Base-by-base conservation (phyloP, 2,329 filamentous ascomycete species). In the Dothideomycetes sp. region DNA sequence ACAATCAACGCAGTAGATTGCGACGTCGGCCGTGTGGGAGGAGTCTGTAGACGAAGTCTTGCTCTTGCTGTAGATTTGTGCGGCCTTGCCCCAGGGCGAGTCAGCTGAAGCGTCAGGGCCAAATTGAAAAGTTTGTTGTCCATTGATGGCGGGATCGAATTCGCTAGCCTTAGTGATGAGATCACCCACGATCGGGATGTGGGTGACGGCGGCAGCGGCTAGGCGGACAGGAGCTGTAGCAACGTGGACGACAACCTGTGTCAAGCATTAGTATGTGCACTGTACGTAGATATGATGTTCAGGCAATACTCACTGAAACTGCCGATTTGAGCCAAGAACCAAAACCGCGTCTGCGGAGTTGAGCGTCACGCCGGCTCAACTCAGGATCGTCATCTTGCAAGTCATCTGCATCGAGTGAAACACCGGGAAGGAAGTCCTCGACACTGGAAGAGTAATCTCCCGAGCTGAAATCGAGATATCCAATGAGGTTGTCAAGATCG, bases 31-130 rank as follows among this genome's bases (percentile, higher is more conserved):
- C 7, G 22, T 27, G 19, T 11, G 19, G 11, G 4, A 15, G 3
- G 31, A 18, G 3, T 19, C 22, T 4, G 9, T 15, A 11, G 14
- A 24, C 10, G 37, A 40, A 2, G 37, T 30, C 22, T 39, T 34
- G 11, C 14, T 30, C 19, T 40, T 40, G 2, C 31, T 17, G 33
- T 31, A 41, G 17, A 41, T 36, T 5, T 36, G 14, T 16, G 34
- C 17, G 2, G 38, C 38, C 7, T 41, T 36, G 5, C 38, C 38
- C 38, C 38, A 41, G 4, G 38, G 38, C n/a, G 33, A 39, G 16
- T 34, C 37, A 9, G 31, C 31, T 15, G 18, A n/a, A 4, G 37
- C 37, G 9, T 29, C 19, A 31, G 37, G 37, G 4, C 37, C 37
- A 14, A 34, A 39, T 19, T 39, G 33, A 14, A 39, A 34, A 12